Base-by-base conservation (phyloP, 306 rosid species). In the Oxytropis ochrocephala region DNA sequence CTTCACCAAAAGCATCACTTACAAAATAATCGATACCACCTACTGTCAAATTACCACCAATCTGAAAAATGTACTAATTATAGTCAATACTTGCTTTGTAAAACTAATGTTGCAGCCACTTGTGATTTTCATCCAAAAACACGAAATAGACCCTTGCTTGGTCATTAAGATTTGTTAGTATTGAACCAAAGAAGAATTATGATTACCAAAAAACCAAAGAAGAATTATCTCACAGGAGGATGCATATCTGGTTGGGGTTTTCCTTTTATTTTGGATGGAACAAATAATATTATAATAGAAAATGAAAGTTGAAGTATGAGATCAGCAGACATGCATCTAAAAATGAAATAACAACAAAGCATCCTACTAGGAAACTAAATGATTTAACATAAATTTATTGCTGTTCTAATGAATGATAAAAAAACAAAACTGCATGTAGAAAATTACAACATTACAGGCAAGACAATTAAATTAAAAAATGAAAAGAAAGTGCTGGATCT, bases 1-100 rank as follows among this genome's bases (percentile, higher is more conserved):
- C 96, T 85, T 87, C 92, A 75, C 99, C 99, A 85, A 88, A 94
- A 77, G 88, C 75, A 74, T 91, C 97, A 72, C 81, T 80, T 48
- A 82, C 56, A 77, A 79, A 85, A 84, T 73, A 94, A 69, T 94
- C 91, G 80, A 94, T 94, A 79, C 88, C 96, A 73, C 87, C 84
- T 67, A 91, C 97, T 11, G 96, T 87, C 84, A 75, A 74, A 79
- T 85, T 94, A 72, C 78, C 83, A 77, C 81, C 85, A 70, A 75
- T 89, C 99, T 94, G 94, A 70, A 84, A 79, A 62, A 55, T 24
- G 53, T 64, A 79, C 27, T 57, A 69, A 69, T 46, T 62, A 67
- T 32, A 79, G 53, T 57, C 19, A 67, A 68, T 32, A 72, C n/a
- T 57, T 36, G 51, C 43, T 39, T 13, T 48, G 47, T 53, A 62